Conservation (phyloP, 805 yeast species). For the Metschnikowia matae region DNA sequence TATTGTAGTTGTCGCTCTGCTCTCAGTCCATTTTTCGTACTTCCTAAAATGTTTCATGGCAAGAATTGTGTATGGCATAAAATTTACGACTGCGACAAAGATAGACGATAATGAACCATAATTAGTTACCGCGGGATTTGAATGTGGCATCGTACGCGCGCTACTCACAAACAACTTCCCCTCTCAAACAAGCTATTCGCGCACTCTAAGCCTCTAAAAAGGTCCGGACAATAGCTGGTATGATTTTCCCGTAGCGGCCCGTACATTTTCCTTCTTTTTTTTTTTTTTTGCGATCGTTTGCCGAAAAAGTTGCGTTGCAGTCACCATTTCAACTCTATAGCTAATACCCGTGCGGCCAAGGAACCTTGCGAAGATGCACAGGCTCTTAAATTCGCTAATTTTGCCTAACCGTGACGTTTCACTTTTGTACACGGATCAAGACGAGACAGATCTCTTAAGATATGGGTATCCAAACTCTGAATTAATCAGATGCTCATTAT, state of each 20-base stretch:
- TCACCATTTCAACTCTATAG: background rate
- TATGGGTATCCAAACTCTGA: background rate
- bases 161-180: background rate
- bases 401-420: background rate
- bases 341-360: slow-evolving; percentile 1
- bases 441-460: background rate
- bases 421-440: background rate
- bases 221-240: background rate
- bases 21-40: background rate
- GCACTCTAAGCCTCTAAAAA: background rate
- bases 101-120: background rate
- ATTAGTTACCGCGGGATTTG: background rate
- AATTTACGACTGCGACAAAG: background rate
- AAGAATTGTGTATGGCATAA: slow-evolving; percentile 2
- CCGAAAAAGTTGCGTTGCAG: background rate
- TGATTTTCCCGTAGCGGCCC: background rate
- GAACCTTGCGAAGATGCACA: slow-evolving; percentile 1
- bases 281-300: background rate
- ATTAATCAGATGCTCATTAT: no score
- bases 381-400: background rate
- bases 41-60: background rate
- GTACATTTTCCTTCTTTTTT: background rate
- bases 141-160: background rate
- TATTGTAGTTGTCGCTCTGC: background rate
- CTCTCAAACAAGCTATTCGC: background rate